These are phyloP conservation scores for Fusarium hostae DNA, from an alignment of 2,329 filamentous ascomycete species.

Conservation along the genomic window DNA sequence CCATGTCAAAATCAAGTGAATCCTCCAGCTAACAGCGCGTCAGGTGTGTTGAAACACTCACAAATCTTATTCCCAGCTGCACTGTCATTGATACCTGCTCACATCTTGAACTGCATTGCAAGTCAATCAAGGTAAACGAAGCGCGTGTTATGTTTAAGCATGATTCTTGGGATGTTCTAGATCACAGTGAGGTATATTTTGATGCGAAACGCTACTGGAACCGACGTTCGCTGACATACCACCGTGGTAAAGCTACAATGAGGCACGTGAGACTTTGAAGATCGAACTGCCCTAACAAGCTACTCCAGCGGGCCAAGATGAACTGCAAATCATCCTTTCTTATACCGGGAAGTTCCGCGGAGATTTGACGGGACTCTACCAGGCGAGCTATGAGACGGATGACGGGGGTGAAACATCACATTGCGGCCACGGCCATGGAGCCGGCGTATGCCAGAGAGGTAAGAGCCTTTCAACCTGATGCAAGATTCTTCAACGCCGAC, in stretches of 20 bases:
- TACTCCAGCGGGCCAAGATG: accelerated
- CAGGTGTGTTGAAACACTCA: accelerated
- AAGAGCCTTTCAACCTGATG: background rate
- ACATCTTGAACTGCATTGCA: background rate
- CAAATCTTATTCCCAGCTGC: background rate
- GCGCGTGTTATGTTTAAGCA: accelerated
- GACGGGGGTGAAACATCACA: background rate
- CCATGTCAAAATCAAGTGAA: accelerated
- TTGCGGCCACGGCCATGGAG: background rate
- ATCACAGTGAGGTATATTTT: accelerated
- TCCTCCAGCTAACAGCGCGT: too few relatives aligned
- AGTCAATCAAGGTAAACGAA: background rate
- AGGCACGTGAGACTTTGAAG: accelerated
- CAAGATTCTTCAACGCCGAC: background rate
- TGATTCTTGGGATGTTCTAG: accelerated
- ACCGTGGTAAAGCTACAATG: background rate
- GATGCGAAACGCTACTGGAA: accelerated
- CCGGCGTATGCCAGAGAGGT: background rate
- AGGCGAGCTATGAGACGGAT: background rate
- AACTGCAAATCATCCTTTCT: accelerated
- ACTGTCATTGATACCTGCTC: background rate
- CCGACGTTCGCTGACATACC: accelerated
- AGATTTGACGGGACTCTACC: background rate
- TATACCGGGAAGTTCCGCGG: background rate
- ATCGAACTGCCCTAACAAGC: accelerated